These are phyloP conservation scores for Neurospora cerealis DNA, from an alignment of 495 filamentous ascomycete species.

Conservation along the genomic window DNA sequence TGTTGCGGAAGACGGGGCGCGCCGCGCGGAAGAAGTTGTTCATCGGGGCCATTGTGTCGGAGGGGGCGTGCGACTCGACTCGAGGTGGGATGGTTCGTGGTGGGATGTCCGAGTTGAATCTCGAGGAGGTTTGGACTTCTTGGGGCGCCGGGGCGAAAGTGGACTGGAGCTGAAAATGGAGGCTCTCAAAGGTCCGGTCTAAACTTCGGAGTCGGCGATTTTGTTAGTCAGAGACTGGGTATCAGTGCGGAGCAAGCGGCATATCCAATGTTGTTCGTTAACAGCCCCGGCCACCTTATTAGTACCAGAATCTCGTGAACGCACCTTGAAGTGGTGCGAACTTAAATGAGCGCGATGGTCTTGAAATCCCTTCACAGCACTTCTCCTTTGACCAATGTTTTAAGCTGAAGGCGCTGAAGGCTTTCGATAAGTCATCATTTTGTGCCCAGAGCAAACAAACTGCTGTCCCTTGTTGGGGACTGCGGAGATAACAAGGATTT, in stretches of 20 bases:
- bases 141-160: constrained; percentile 1
- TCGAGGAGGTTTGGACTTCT: neutral
- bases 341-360: neutral
- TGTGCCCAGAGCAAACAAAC: neutral
- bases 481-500: constrained; percentile 4
- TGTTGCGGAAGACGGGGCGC: constrained; percentile 33
- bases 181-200: neutral
- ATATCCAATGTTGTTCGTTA: neutral
- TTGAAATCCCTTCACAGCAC: neutral
- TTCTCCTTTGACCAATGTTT: neutral
- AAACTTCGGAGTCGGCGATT: neutral
- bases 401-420: neutral
- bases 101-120: neutral
- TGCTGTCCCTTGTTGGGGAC: constrained; percentile 1
- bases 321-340: neutral
- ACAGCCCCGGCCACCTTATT: neutral
- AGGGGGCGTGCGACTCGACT: constrained; percentile 1
- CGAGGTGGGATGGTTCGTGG: constrained; percentile 6
- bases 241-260: neutral
- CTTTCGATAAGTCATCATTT: neutral
- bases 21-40: constrained; percentile 41
- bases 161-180: constrained; percentile 1
- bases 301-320: neutral
- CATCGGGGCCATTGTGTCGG: constrained; percentile 23
- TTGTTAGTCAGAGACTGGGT: neutral